These are phyloP conservation scores for Hygrophila difformis DNA, from an alignment of 257 asterid species.

Conservation along the genomic window DNA sequence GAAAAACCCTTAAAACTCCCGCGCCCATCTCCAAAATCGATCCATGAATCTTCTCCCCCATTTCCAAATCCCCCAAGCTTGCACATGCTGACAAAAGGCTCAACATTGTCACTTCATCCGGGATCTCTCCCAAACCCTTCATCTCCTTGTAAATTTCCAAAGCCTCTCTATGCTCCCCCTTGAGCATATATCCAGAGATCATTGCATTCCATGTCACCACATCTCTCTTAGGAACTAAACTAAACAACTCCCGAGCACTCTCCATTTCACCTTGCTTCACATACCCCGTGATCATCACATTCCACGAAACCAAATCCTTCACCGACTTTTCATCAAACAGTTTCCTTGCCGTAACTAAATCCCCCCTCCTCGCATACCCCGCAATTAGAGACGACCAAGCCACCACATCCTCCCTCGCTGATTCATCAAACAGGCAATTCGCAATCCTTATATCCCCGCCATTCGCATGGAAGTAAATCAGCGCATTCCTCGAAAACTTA, in stretches of 20 bases:
- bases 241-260: constrained; percentile 47
- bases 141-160: constrained; percentile 52
- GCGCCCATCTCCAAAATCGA: constrained; percentile 34
- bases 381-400: constrained; percentile 77
- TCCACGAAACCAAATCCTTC: constrained; percentile 74
- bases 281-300: constrained; percentile 71
- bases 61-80: constrained; percentile 49
- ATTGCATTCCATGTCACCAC: constrained; percentile 69
- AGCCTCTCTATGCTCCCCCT: constrained; percentile 32
- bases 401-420: constrained; percentile 48
- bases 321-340: constrained; percentile 55
- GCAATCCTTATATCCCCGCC: constrained; percentile 52
- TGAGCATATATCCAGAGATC: constrained; percentile 58
- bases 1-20: constrained; percentile 28
- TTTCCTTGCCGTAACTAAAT: constrained; percentile 36
- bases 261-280: constrained; percentile 60
- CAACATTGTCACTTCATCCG: constrained; percentile 66
- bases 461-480: constrained; percentile 63
- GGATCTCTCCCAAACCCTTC: constrained; percentile 34
- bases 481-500: constrained; percentile 48
- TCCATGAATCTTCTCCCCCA: constrained; percentile 50
- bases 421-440: constrained; percentile 32
- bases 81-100: constrained; percentile 69
- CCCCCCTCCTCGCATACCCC: constrained; percentile 60
- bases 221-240: constrained; percentile 40